Evolutionary conservation across 768 basidiomycete species (phyloP).

Genomic region (Cystofilobasidium bisporidii): DNA sequence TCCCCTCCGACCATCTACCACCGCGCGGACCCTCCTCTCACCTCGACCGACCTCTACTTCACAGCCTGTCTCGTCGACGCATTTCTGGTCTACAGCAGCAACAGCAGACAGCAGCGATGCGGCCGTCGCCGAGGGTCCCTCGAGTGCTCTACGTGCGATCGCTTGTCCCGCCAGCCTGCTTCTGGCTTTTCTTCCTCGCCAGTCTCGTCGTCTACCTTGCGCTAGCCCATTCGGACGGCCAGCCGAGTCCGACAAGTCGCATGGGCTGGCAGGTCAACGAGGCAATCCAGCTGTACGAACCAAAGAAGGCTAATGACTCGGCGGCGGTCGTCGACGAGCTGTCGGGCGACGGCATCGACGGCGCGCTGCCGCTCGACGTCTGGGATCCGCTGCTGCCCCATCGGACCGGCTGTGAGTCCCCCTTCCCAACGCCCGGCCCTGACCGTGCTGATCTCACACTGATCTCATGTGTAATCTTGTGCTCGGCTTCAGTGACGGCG

Average conservation of each 20-base stretch:
- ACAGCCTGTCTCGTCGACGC: no score
- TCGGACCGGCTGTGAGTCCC: constrained; percentile 59
- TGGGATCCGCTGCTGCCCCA: constrained; percentile 70
- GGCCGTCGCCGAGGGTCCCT: neutral
- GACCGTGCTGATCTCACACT: neutral
- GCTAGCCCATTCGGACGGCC: constrained; percentile 57
- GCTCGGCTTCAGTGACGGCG: constrained; percentile 56
- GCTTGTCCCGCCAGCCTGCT: constrained; percentile 41
- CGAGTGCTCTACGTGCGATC: constrained; percentile 41
- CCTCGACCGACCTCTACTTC: no score
- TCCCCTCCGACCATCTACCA: no score
- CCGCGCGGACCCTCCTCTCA: no score
- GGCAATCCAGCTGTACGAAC: constrained; percentile 23
- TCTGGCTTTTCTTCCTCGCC: constrained; percentile 58
- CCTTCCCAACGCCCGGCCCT: neutral
- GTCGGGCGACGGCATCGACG: constrained; percentile 37
- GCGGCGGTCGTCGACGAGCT: constrained; percentile 32
- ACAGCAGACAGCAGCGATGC: no score
- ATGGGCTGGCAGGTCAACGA: constrained; percentile 65
- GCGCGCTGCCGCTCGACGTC: constrained; percentile 63
- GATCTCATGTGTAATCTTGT: neutral
- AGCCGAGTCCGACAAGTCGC: constrained; percentile 62
- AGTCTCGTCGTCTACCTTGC: constrained; percentile 68
- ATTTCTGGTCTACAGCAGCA: no score
- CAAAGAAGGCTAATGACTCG: constrained; percentile 52